Conservation (phyloP, 2,329 filamentous ascomycete species). For the Colletotrichum spinosum region DNA sequence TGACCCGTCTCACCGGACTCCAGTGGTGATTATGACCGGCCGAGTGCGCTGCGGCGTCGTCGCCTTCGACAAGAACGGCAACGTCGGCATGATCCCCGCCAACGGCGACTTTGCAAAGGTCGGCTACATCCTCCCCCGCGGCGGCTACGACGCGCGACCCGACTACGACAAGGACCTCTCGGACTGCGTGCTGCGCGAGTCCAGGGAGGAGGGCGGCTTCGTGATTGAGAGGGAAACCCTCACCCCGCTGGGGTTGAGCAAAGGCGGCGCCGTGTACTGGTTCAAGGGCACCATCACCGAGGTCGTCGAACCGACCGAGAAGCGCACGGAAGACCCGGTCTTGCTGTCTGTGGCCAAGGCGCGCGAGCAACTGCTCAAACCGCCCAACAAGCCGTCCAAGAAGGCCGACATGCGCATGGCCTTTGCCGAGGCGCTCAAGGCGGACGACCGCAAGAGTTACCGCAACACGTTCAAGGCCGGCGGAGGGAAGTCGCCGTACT, state of each 20-base stretch:
- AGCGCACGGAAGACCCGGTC: too few relatives aligned
- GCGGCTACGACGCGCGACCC: constrained; percentile 8
- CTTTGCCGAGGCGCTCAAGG: too few relatives aligned
- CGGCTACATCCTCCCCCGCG: constrained; percentile 10
- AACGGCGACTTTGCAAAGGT: not conserved
- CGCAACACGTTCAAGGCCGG: not conserved
- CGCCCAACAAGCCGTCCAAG: too few relatives aligned
- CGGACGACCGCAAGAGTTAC: too few relatives aligned
- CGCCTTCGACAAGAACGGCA: not conserved
- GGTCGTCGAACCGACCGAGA: too few relatives aligned
- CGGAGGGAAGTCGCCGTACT: not conserved
- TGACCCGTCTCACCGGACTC: too few relatives aligned
- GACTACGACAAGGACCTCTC: constrained; percentile 3
- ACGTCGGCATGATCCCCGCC: constrained; percentile 10
- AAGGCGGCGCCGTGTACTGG: constrained; percentile 5
- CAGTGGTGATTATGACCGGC: not conserved
- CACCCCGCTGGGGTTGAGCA: constrained; percentile 5
- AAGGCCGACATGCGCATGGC: too few relatives aligned
- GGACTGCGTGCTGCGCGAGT: constrained; percentile 13
- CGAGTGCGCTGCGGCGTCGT: constrained; percentile 14
- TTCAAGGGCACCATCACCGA: constrained; percentile 4
- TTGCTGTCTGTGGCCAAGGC: too few relatives aligned
- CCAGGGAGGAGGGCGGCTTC: constrained; percentile 6
- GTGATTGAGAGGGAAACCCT: not conserved
- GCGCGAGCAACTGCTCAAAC: too few relatives aligned